Conservation (phyloP, 73 alveolate species). For the Effrenium voratum region DNA sequence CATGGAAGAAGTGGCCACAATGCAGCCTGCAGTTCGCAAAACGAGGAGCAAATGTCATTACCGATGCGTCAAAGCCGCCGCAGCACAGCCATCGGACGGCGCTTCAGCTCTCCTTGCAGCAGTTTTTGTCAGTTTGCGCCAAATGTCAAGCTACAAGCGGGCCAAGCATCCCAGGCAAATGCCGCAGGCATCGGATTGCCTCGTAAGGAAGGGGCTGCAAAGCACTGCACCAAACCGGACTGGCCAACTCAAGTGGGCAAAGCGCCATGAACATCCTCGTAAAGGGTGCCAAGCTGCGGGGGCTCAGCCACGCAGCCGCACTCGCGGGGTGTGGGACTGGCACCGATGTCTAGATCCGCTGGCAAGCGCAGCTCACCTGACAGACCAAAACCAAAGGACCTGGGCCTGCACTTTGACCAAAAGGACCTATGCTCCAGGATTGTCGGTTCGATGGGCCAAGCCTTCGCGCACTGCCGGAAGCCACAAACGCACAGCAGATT, state of each 20-base stretch:
- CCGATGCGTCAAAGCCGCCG: no score
- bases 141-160: no score
- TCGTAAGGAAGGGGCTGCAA: no score
- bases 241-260: no score
- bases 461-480: slow-evolving; percentile 80
- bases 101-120: no score
- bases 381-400: not conserved
- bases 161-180: not conserved
- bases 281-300: no score
- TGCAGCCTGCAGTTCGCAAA: slow-evolving; percentile 24
- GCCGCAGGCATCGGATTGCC: slow-evolving; percentile 1
- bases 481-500: slow-evolving; percentile 27
- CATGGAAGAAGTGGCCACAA: slow-evolving; percentile 87
- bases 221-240: no score
- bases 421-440: not conserved
- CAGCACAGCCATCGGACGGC: no score
- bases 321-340: slow-evolving; percentile 20
- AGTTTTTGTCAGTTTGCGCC: no score
- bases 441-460: not conserved
- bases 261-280: no score
- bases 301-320: slow-evolving; percentile 9
- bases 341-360: slow-evolving; percentile 40
- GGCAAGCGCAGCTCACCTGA: slow-evolving; percentile 75
- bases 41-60: no score
- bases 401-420: not conserved